Conservation (phyloP, 2,329 filamentous ascomycete species). For the Penicillium sp. region DNA sequence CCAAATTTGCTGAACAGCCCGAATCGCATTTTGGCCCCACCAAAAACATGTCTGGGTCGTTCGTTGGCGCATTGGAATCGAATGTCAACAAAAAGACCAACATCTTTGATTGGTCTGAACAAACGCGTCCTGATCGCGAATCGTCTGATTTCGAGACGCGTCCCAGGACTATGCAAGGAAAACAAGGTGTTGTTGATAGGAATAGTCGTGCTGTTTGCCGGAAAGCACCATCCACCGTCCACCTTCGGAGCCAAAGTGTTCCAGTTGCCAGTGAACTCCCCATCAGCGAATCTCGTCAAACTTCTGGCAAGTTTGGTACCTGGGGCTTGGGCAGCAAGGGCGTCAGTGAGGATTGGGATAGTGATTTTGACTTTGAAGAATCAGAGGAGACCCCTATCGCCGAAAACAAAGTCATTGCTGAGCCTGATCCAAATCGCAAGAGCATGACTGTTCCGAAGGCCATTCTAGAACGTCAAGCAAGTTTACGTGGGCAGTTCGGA, state of each 20-base stretch:
- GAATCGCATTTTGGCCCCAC: background rate
- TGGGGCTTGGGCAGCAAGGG: slow-evolving; percentile 67
- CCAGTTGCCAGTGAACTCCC: slow-evolving; percentile 55
- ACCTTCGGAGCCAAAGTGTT: slow-evolving; percentile 66
- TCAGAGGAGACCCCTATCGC: slow-evolving; percentile 43
- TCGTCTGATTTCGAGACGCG: slow-evolving; percentile 54
- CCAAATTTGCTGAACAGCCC: slow-evolving; percentile 5
- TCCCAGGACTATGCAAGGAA: slow-evolving; percentile 63
- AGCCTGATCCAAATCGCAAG: slow-evolving; percentile 22
- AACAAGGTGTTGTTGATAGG: slow-evolving; percentile 54
- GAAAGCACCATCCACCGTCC: slow-evolving; percentile 58
- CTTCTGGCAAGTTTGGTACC: slow-evolving; percentile 61
- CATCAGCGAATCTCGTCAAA: slow-evolving; percentile 51
- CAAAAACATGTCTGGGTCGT: slow-evolving; percentile 2
- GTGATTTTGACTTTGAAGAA: slow-evolving; percentile 66
- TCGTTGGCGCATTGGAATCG: slow-evolving; percentile 29
- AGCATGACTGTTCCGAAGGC: slow-evolving; percentile 56
- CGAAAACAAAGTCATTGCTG: slow-evolving; percentile 41
- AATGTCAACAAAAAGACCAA: slow-evolving; percentile 49
- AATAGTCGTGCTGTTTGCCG: slow-evolving; percentile 59
- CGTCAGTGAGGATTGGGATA: slow-evolving; percentile 67
- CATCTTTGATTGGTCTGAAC: slow-evolving; percentile 66
- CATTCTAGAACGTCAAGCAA: slow-evolving; percentile 64
- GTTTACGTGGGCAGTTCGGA: slow-evolving; percentile 64
- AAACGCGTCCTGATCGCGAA: slow-evolving; percentile 55